Evolutionary conservation across 306 rosid species (phyloP), one percentile per base, ranked within the genome.

Genomic region (Malus domestica): DNA sequence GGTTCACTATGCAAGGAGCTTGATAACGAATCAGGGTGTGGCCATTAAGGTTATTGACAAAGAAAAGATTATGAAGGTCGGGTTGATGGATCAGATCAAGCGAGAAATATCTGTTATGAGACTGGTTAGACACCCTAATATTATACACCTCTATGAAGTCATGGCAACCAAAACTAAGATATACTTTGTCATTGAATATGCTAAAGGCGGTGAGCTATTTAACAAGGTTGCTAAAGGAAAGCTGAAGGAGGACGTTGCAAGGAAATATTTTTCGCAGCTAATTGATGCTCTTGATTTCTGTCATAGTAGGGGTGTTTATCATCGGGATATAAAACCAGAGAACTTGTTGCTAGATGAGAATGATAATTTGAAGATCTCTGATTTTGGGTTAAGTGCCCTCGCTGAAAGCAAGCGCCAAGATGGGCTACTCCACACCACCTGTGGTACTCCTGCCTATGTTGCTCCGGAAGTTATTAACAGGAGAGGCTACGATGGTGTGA

Each of bases 391-490:
- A 71, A 93, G 98, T 80, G 93, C 97, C 42, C 81, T 93, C 1
- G 89, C 81, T 1, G 92, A 91, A 27, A 78, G 90, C 78, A 89
- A 67, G 82, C 77, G 73, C 38, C 87, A 87, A 70, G 96, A 90
- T 77, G 90, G 86, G 27, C 62, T 93, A 33, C 91, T 93, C 27
- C 98, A 89, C 72, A 93, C 97, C 6, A 75, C 94, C 64, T 93
- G 98, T 81, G 98, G 98, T 64, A 93, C 98, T 38, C 98, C 98
- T 57, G 98, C 96, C 11, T 93, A 93, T 80, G 98, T 90, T 61
- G 96, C 98, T 70, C 98, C 98, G 2, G 98, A 93, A 81, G 93
- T 93, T 72, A 85, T 93, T 18, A 84, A 49, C 77, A 86, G 96
- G 79, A 88, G 81, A 81, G 98, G 96, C 68, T 93, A 93, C 68